A percentile compares a stretch with the other conserved stretches of the same genome.
phyloP scores from a whole-genome alignment of 345 rosid genomes.

The Eucalyptus curtisii region DNA sequence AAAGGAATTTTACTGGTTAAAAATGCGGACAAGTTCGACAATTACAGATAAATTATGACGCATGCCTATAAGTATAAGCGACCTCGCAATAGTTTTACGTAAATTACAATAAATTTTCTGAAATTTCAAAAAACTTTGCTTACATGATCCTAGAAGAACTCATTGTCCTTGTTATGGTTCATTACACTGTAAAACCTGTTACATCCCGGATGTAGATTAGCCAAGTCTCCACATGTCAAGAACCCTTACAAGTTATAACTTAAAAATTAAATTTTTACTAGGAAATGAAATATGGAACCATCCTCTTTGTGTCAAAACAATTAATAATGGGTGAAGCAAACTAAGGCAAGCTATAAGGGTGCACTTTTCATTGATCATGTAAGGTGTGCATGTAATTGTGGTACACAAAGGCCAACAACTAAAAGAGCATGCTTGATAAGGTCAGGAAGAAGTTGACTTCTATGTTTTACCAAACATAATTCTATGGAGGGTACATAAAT shows the following conservation, averaged over 20 bases:
- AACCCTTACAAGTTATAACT: background rate
- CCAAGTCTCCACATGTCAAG: background rate
- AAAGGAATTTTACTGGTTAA: background rate
- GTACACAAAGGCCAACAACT: background rate
- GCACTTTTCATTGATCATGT: background rate
- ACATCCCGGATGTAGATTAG: background rate
- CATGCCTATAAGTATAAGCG: background rate
- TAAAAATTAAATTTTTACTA: background rate
- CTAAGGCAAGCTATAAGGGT: background rate
- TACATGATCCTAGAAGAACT: background rate
- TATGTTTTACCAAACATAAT: background rate
- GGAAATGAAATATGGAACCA: background rate
- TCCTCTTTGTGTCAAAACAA: background rate
- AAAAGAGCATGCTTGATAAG: background rate
- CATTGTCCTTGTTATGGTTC: background rate
- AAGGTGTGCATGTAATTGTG: background rate
- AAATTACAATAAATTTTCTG: background rate
- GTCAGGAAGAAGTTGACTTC: background rate
- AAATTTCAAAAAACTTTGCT: background rate
- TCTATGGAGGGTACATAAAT: background rate
- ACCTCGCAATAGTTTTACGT: background rate
- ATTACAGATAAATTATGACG: background rate
- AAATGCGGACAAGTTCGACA: background rate
- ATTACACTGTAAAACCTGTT: background rate
- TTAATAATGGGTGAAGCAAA: background rate